These are phyloP conservation scores for Didymella sp. DNA, from an alignment of 2,329 filamentous ascomycete genomes.

Conservation along the genomic window DNA sequence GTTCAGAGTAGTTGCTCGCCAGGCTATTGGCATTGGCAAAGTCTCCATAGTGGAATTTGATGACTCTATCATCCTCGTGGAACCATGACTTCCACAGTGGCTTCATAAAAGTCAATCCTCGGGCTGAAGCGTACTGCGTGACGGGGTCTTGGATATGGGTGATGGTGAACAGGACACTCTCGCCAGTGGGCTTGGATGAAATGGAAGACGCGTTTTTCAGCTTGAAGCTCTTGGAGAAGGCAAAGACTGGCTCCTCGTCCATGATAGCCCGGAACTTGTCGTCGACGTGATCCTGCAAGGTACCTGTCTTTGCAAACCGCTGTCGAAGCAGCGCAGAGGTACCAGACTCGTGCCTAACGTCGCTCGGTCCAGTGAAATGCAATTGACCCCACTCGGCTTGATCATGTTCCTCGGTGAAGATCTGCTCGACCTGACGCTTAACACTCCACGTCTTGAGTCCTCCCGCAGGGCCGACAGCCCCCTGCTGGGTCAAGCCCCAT, in stretches of 20 bases:
- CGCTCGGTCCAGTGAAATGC: conserved; percentile 74
- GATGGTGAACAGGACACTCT: conserved; percentile 74
- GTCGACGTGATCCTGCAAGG: conserved; percentile 71
- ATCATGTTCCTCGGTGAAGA: conserved; percentile 76
- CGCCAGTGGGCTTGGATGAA: conserved; percentile 15
- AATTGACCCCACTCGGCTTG: conserved; percentile 84
- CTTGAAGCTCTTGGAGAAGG: conserved; percentile 62
- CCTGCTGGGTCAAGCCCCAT: conserved; percentile 67
- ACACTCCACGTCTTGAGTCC: conserved; percentile 72
- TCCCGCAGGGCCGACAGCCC: conserved; percentile 47
- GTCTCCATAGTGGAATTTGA: conserved; percentile 79
- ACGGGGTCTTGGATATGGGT: conserved; percentile 79
- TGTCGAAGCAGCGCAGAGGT: conserved; percentile 70
- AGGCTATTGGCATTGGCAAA: conserved; percentile 68
- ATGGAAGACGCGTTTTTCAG: conserved; percentile 27
- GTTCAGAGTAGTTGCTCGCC: conserved; percentile 75
- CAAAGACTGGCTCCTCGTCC: conserved; percentile 82
- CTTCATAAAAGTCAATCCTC: conserved; percentile 78
- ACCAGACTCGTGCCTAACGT: conserved; percentile 73
- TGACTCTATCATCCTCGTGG: conserved; percentile 64
- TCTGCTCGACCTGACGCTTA: conserved; percentile 65
- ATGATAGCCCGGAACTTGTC: conserved; percentile 71
- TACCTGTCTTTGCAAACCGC: conserved; percentile 72
- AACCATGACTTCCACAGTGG: conserved; percentile 84
- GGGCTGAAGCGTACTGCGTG: conserved; percentile 77